phyloP scores from a whole-genome alignment of 306 rosid species.

The Macrotyloma uniflorum region DNA sequence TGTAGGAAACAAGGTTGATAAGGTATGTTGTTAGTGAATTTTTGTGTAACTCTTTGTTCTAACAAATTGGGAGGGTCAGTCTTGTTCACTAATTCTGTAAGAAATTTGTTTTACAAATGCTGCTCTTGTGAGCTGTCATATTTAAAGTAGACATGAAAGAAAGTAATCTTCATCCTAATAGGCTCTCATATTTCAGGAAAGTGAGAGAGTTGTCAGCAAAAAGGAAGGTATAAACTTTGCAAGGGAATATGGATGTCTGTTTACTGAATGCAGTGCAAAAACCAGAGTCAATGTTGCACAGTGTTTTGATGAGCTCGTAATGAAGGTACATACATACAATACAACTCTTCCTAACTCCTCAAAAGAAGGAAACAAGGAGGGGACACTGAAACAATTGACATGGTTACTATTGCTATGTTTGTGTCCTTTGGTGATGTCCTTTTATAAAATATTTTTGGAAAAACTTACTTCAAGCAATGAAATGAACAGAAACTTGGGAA shows the following conservation, averaged over 20 bases:
- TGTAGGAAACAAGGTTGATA: slow-evolving; percentile 82
- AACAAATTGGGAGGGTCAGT: background rate
- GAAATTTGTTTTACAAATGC: slow-evolving; percentile 2
- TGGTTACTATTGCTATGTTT: background rate
- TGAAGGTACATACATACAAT: slow-evolving; percentile 62
- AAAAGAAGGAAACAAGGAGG: background rate
- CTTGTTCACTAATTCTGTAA: slow-evolving; percentile 3
- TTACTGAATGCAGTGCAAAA: slow-evolving; percentile 80
- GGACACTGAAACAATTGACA: background rate
- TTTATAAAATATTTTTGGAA: background rate
- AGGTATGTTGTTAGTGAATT: slow-evolving; percentile 44
- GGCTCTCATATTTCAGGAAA: slow-evolving; percentile 57
- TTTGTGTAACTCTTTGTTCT: slow-evolving; percentile 1
- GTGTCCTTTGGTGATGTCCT: background rate
- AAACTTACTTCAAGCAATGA: background rate
- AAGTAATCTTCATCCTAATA: background rate
- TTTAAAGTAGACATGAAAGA: background rate
- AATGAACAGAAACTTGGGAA: background rate
- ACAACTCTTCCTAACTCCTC: background rate
- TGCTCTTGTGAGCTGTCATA: slow-evolving; percentile 8
- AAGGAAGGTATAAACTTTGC: slow-evolving; percentile 77
- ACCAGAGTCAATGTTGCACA: slow-evolving; percentile 73
- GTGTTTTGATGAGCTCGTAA: slow-evolving; percentile 80
- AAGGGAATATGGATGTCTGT: slow-evolving; percentile 77
- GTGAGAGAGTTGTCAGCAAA: slow-evolving; percentile 73